These are phyloP conservation scores for Cutaneotrichosporon curvatum DNA, from an alignment of 1,284 basidiomycete species.

Conservation along the genomic window DNA sequence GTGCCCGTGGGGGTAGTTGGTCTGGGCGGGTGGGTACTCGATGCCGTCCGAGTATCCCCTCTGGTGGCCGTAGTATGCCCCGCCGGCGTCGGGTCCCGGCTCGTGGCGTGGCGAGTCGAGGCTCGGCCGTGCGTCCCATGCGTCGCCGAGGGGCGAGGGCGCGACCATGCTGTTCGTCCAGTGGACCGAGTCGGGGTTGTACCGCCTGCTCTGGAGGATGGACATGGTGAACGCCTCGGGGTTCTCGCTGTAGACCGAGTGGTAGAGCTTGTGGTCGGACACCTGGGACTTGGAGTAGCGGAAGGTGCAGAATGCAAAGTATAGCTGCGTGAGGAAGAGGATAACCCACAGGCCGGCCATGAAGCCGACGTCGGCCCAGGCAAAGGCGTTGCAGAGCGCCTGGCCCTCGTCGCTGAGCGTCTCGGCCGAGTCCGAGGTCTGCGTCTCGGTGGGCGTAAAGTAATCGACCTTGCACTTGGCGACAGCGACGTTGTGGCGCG, in stretches of 20 bases:
- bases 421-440: slow-evolving; percentile 28
- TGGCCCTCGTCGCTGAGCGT: slow-evolving; percentile 51
- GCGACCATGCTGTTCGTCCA: slow-evolving; percentile 12
- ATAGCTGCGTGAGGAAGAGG: slow-evolving; percentile 65
- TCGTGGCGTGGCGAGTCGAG: slow-evolving; percentile 44
- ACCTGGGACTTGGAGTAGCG: slow-evolving; percentile 69
- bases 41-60: slow-evolving; percentile 2
- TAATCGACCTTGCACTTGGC: slow-evolving; percentile 54
- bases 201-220: slow-evolving; percentile 54
- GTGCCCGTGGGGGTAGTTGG: not conserved
- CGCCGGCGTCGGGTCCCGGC: slow-evolving; percentile 15
- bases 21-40: not conserved
- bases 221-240: slow-evolving; percentile 55
- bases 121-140: slow-evolving; percentile 64
- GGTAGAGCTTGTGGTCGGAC: slow-evolving; percentile 70
- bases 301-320: slow-evolving; percentile 53
- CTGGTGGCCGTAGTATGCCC: slow-evolving; percentile 13
- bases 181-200: slow-evolving; percentile 52
- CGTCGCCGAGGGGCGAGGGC: slow-evolving; percentile 46
- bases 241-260: slow-evolving; percentile 56
- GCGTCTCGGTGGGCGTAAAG: slow-evolving; percentile 28
- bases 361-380: slow-evolving; percentile 84
- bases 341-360: slow-evolving; percentile 80
- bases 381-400: slow-evolving; percentile 72
- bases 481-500: slow-evolving; percentile 63